phyloP scores from a whole-genome alignment of 2,329 filamentous ascomycete genomes.

The Tolypocladium sp. region DNA sequence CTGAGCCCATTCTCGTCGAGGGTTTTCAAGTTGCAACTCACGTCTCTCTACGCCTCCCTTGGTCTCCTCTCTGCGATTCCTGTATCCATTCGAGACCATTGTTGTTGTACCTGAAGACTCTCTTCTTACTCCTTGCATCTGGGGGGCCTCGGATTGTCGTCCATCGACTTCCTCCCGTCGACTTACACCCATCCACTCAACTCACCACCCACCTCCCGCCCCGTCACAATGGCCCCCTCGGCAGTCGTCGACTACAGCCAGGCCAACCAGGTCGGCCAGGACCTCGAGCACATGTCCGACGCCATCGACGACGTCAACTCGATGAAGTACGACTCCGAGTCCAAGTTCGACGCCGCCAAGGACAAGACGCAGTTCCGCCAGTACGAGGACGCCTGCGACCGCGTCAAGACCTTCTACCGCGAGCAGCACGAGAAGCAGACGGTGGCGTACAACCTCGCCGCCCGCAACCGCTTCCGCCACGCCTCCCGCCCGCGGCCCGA shows the following conservation, averaged over 20 bases:
- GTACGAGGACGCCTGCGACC: slow-evolving; percentile 74
- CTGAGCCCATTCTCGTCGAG: not conserved
- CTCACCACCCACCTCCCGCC: not conserved
- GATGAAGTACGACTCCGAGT: slow-evolving; percentile 40
- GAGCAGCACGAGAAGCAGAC: slow-evolving; percentile 66
- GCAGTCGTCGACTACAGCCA: slow-evolving; percentile 10
- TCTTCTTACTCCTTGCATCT: not conserved
- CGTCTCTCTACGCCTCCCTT: not conserved
- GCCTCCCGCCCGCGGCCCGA: slow-evolving; percentile 53
- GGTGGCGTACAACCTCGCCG: slow-evolving; percentile 74
- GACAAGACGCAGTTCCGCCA: slow-evolving; percentile 76
- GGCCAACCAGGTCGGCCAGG: slow-evolving; percentile 12
- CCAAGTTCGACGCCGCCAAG: slow-evolving; percentile 64
- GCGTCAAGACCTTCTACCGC: slow-evolving; percentile 79
- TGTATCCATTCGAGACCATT: not conserved
- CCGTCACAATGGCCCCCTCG: slow-evolving; percentile 15
- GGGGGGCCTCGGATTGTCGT: not conserved
- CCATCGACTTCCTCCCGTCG: not conserved
- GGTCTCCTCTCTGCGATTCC: not conserved
- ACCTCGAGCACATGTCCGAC: slow-evolving; percentile 41
- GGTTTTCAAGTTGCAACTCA: not conserved
- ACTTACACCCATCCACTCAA: not conserved
- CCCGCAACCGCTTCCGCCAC: slow-evolving; percentile 50
- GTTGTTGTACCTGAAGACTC: not conserved
- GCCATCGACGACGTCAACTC: slow-evolving; percentile 42